Conservation (phyloP, 140 eudicot genomes). For the Oenanthe javanica region DNA sequence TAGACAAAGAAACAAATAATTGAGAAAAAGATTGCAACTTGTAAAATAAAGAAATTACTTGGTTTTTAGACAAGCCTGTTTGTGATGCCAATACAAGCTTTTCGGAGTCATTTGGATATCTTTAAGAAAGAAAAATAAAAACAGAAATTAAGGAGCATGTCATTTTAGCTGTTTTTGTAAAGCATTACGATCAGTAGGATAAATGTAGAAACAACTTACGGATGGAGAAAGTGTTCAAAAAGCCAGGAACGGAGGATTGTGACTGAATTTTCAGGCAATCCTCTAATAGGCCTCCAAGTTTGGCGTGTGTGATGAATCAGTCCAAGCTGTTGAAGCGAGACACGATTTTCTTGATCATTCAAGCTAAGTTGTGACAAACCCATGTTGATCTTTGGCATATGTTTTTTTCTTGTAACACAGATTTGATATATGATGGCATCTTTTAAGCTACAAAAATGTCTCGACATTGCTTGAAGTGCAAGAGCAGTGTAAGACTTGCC, state of each 20-base stretch:
- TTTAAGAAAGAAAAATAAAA: constrained; percentile 7
- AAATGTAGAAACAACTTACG: constrained; percentile 41
- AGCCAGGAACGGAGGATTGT: constrained; percentile 88
- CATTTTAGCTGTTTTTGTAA: neutral
- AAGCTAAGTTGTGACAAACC: constrained; percentile 66
- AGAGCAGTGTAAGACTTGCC: constrained; percentile 86
- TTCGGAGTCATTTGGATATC: constrained; percentile 86
- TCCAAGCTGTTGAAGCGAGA: constrained; percentile 71
- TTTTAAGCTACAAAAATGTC: constrained; percentile 72
- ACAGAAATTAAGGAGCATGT: neutral
- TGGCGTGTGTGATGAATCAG: constrained; percentile 55
- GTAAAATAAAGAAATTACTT: constrained; percentile 31
- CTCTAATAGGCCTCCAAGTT: constrained; percentile 88
- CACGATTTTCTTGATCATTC: constrained; percentile 51
- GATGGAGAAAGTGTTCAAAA: constrained; percentile 85
- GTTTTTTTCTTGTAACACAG: constrained; percentile 31
- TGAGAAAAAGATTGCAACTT: neutral
- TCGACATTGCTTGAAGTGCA: constrained; percentile 86
- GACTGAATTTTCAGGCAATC: constrained; percentile 89
- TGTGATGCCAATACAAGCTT: constrained; percentile 85
- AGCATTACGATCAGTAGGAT: neutral
- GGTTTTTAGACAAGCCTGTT: constrained; percentile 86
- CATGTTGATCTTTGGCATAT: constrained; percentile 50
- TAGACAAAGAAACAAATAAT: neutral
- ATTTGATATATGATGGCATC: constrained; percentile 72